Evolutionary conservation across 257 asterid genomes (phyloP).

Genomic region (Petunia axillaris): DNA sequence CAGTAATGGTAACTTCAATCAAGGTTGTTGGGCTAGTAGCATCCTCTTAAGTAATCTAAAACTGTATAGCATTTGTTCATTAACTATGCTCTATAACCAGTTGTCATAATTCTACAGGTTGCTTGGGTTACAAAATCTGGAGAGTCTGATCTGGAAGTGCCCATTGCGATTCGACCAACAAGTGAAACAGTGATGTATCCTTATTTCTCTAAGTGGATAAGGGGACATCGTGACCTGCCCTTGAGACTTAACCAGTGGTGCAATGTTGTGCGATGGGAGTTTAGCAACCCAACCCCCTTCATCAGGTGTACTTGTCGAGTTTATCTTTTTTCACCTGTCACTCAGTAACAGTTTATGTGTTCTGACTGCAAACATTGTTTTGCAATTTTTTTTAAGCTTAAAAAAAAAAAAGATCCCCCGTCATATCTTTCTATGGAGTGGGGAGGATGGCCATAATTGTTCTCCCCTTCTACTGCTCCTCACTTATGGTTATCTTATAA

Average conservation of each 20-base stretch:
- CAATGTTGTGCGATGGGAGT: conserved; percentile 99
- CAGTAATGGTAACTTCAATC: neutral
- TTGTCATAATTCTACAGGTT: conserved; percentile 55
- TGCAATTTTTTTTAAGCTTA: neutral
- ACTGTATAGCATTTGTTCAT: conserved; percentile 3
- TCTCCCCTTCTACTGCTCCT: neutral
- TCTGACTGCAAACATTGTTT: conserved; percentile 13
- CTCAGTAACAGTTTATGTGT: neutral
- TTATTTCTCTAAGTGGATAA: conserved; percentile 93
- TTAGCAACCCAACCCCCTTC: conserved; percentile 98
- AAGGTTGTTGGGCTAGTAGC: neutral
- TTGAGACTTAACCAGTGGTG: conserved; percentile 97
- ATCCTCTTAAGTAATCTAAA: neutral
- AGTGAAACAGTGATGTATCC: conserved; percentile 99
- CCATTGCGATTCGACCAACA: conserved; percentile 98
- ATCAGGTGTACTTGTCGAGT: conserved; percentile 61
- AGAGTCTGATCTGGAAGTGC: conserved; percentile 88
- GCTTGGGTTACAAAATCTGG: conserved; percentile 99
- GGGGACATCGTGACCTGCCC: conserved; percentile 99
- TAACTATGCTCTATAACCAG: neutral
- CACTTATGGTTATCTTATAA: neutral
- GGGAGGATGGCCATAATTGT: neutral
- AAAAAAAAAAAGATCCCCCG: no score
- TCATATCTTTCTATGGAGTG: neutral
- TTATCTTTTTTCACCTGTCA: neutral